Conservation (phyloP, 1,284 basidiomycete genomes). For the Singerocomus inundabilis region DNA sequence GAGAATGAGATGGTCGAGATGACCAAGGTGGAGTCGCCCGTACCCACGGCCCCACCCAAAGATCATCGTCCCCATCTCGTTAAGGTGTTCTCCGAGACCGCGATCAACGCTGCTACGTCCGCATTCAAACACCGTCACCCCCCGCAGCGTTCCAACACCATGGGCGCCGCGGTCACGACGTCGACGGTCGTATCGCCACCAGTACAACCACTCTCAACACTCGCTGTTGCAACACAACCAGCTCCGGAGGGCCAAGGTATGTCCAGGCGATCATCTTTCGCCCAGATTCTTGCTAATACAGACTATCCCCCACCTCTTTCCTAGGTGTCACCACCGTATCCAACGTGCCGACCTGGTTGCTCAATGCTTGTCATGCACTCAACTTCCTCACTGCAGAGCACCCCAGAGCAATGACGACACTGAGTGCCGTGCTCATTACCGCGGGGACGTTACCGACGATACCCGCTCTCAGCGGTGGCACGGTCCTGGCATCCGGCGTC, state of each 20-base stretch:
- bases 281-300: conserved; percentile 2
- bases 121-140: conserved; percentile 28
- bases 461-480: conserved; percentile 65
- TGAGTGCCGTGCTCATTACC: conserved; percentile 74
- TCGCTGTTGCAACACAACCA: conserved; percentile 18
- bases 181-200: conserved; percentile 12
- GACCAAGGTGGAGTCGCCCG: conserved; percentile 12
- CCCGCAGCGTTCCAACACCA: conserved; percentile 31
- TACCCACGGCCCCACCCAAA: conserved; percentile 28
- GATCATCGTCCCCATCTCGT: conserved; percentile 34
- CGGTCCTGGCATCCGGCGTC: conserved; percentile 64
- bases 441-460: conserved; percentile 69
- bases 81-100: conserved; percentile 33
- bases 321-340: conserved; percentile 50
- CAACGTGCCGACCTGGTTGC: conserved; percentile 68
- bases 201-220: conserved; percentile 14
- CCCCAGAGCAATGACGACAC: conserved; percentile 69
- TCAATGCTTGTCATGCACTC: conserved; percentile 71
- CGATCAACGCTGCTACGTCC: conserved; percentile 27
- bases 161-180: conserved; percentile 25
- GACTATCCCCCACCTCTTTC: not conserved
- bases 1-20: conserved; percentile 29
- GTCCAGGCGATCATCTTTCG: not conserved
- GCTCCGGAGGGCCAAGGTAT: conserved; percentile 21
- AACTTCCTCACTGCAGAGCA: conserved; percentile 72